Evolutionary conservation across 169 alveolate species (phyloP), one percentile per base, ranked within the genome.

Genomic region (Condylostoma magnum): DNA sequence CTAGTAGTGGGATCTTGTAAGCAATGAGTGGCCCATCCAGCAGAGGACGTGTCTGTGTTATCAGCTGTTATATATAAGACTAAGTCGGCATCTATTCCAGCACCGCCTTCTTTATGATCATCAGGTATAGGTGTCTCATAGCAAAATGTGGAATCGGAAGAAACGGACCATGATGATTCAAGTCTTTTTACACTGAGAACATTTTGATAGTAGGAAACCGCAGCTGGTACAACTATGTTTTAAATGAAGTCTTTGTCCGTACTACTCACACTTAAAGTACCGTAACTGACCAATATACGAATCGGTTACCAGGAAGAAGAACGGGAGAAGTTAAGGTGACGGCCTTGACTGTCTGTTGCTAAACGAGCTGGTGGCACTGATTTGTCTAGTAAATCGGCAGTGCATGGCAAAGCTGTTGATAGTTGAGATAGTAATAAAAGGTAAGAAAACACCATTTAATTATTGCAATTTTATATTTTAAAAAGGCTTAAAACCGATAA

Each of bases 51-150:
- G n/a, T n/a, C n/a, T 28, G 63, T 12, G 31, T 63, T 25, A 25
- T 28, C 54, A 3, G 57, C 34, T 63, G 34, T 63, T 6, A 63
- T 20, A 28, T 63, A 63, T 20, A 63, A 43, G 2, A 63, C 22
- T 10, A 63, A 54, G 22, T 63, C 73, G 10, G 73, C 58, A 6
- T 63, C 31, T 0, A 63, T 37, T 0, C 73, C 73, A 20, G 27
- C 43, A 18, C 22, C 25, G 6, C 4, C 22, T n/a, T n/a, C n/a
- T n/a, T n/a, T n/a, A 28, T 63, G 73, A 3, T 63, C 73, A 22
- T 25, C 12, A 4, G 57, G 73, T 20, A 67, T 67, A 15, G 67
- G 22, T n/a, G 50, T 15, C 8, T 36, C 66, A 28, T 31, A 25
- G 41, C 76, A 67, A 27, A 20, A 27, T 33, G 15, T 30, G 1